phyloP scores from a whole-genome alignment of 768 basidiomycete genomes.

The Hydnomerulius pinastri region DNA sequence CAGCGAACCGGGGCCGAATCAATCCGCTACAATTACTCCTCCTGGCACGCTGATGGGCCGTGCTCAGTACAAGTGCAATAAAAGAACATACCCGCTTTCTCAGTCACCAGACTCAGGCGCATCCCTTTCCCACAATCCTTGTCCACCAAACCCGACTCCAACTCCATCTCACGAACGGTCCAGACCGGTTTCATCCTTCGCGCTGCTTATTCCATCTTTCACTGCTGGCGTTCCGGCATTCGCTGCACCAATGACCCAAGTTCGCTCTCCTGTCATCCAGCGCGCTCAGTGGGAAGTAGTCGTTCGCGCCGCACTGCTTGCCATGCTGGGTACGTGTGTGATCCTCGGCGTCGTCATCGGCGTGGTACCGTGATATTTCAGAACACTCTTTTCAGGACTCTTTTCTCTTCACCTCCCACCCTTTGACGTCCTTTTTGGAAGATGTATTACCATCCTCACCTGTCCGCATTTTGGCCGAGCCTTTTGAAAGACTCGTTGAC shows the following conservation, averaged over 20 bases:
- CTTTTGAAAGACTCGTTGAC: too few relatives aligned
- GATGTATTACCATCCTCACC: too few relatives aligned
- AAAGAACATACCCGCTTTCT: constrained; percentile 3
- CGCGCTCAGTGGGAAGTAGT: constrained; percentile 90
- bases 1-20: background rate
- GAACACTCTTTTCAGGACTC: too few relatives aligned
- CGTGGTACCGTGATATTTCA: constrained; percentile 13
- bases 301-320: constrained; percentile 53
- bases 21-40: background rate
- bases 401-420: too few relatives aligned
- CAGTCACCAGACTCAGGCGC: background rate
- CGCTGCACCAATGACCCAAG: constrained; percentile 63
- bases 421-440: too few relatives aligned
- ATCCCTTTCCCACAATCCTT: background rate
- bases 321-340: constrained; percentile 39
- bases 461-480: too few relatives aligned
- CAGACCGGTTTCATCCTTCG: constrained; percentile 4
- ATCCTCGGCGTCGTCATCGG: constrained; percentile 34
- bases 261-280: constrained; percentile 68
- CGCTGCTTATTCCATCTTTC: constrained; percentile 30
- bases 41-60: constrained; percentile 19
- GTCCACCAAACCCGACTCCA: background rate
- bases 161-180: background rate
- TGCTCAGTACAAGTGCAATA: constrained; percentile 32
- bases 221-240: constrained; percentile 64